These are phyloP conservation scores for Pestalotiopsis sp. DNA, from an alignment of 2,329 filamentous ascomycete genomes.

Conservation along the genomic window DNA sequence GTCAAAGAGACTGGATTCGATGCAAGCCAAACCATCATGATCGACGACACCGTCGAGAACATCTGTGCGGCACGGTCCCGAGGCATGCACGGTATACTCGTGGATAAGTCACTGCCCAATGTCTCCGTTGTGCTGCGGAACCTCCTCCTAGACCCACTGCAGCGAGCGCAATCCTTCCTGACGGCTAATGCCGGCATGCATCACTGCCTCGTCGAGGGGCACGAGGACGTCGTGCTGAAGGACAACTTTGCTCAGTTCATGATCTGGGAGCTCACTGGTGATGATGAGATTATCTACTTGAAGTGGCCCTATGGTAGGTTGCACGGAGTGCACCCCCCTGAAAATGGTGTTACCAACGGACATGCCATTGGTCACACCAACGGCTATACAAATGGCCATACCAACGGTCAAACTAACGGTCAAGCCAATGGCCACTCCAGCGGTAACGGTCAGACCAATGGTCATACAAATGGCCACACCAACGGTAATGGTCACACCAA, in stretches of 20 bases:
- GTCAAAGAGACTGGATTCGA: slow-evolving; percentile 15
- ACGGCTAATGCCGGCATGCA: slow-evolving; percentile 16
- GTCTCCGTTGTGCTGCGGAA: slow-evolving; percentile 7
- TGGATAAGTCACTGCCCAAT: not conserved
- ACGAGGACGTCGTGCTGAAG: slow-evolving; percentile 26
- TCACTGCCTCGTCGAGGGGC: slow-evolving; percentile 29
- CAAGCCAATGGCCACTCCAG: too few species aligned
- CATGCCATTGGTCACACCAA: too few species aligned
- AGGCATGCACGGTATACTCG: slow-evolving; percentile 16
- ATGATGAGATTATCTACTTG: slow-evolving; percentile 21
- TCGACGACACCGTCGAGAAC: slow-evolving; percentile 23
- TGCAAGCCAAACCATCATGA: slow-evolving; percentile 19
- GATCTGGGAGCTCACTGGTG: slow-evolving; percentile 37
- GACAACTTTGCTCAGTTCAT: slow-evolving; percentile 38
- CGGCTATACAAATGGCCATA: too few species aligned
- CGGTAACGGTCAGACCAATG: not conserved
- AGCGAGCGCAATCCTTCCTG: slow-evolving; percentile 16
- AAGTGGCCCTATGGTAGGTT: slow-evolving; percentile 19
- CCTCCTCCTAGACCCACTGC: slow-evolving; percentile 15
- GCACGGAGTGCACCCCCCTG: not conserved
- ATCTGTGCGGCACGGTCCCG: slow-evolving; percentile 24
- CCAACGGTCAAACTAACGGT: too few species aligned
- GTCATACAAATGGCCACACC: not conserved
- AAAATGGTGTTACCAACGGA: too few species aligned
- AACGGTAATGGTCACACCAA: not conserved